Percentiles rank a stretch among this genome's conserved stretches.
These are phyloP conservation scores for Zopfochytrium polystomum DNA, from an alignment of 371 early-diverging fungal genomes.

Conservation along the genomic window DNA sequence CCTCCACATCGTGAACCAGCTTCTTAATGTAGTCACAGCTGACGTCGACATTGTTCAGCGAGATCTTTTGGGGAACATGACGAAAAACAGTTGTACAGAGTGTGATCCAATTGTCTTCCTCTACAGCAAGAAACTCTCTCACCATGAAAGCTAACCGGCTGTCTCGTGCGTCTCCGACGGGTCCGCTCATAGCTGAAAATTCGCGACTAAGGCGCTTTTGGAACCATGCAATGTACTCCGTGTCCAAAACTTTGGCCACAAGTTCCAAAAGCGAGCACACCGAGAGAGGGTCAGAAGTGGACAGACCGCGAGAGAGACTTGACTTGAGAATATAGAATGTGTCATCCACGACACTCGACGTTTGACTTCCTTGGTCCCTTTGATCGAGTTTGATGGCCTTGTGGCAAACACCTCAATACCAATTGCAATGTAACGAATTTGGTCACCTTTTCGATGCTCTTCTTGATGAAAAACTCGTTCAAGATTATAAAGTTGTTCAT, in stretches of 20 bases:
- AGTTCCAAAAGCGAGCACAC: constrained; percentile 61
- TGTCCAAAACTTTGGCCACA: constrained; percentile 61
- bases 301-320: constrained; percentile 65
- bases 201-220: constrained; percentile 58
- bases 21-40: constrained; percentile 71
- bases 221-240: constrained; percentile 61
- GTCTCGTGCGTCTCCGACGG: constrained; percentile 46
- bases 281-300: constrained; percentile 67
- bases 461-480: constrained; percentile 70
- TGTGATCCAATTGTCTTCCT: too few species aligned
- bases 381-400: constrained; percentile 41
- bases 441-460: constrained; percentile 69
- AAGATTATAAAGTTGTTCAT: constrained; percentile 68
- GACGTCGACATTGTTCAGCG: constrained; percentile 80
- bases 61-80: constrained; percentile 27
- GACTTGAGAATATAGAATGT: constrained; percentile 85
- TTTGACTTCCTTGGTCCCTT: constrained; percentile 33
- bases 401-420: not conserved
- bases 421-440: not conserved
- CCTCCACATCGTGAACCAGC: constrained; percentile 61
- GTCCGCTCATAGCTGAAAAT: constrained; percentile 36
- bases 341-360: constrained; percentile 86
- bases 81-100: constrained; percentile 21
- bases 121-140: not conserved
- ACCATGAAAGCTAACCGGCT: constrained; percentile 67